Conservation (phyloP, 495 filamentous ascomycete species). For the Hyaloscypha variabilis region DNA sequence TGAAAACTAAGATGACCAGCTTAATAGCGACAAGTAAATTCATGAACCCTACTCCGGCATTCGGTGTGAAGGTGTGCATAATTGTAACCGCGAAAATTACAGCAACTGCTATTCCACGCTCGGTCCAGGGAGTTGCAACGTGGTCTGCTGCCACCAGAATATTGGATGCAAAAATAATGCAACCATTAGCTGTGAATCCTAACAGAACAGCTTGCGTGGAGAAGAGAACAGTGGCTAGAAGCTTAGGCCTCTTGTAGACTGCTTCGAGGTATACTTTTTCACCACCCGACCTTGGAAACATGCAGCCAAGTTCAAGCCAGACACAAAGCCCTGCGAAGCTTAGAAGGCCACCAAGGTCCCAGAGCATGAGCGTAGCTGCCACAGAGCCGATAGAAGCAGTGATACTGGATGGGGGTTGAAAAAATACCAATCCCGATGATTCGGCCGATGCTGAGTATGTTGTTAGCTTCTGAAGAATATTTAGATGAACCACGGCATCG, state of each 20-base stretch:
- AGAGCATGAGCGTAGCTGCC: slow-evolving; percentile 42
- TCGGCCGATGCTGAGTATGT: slow-evolving; percentile 5
- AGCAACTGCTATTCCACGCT: slow-evolving; percentile 42
- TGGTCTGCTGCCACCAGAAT: slow-evolving; percentile 25
- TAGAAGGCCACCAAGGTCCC: slow-evolving; percentile 42
- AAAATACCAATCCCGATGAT: slow-evolving; percentile 43
- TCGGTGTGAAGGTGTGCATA: slow-evolving; percentile 51
- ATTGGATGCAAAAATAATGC: slow-evolving; percentile 44
- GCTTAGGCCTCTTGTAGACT: slow-evolving; percentile 53
- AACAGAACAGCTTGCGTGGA: slow-evolving; percentile 47
- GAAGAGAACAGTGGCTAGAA: slow-evolving; percentile 53
- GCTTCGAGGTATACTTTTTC: slow-evolving; percentile 56
- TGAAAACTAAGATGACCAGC: slow-evolving; percentile 46
- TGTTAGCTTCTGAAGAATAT: not conserved
- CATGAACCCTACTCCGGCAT: slow-evolving; percentile 55
- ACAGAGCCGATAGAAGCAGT: slow-evolving; percentile 51
- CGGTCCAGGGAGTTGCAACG: slow-evolving; percentile 51
- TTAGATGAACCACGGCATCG: no score
- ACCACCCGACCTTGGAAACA: slow-evolving; percentile 37
- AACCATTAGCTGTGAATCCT: slow-evolving; percentile 23
- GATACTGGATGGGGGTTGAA: slow-evolving; percentile 52
- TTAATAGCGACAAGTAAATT: slow-evolving; percentile 52
- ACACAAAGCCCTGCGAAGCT: slow-evolving; percentile 46
- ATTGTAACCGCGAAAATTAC: slow-evolving; percentile 51
- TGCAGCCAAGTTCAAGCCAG: slow-evolving; percentile 48